These are phyloP conservation scores for Aspergillus coremiiformis DNA, from an alignment of 495 filamentous ascomycete species.

Conservation along the genomic window DNA sequence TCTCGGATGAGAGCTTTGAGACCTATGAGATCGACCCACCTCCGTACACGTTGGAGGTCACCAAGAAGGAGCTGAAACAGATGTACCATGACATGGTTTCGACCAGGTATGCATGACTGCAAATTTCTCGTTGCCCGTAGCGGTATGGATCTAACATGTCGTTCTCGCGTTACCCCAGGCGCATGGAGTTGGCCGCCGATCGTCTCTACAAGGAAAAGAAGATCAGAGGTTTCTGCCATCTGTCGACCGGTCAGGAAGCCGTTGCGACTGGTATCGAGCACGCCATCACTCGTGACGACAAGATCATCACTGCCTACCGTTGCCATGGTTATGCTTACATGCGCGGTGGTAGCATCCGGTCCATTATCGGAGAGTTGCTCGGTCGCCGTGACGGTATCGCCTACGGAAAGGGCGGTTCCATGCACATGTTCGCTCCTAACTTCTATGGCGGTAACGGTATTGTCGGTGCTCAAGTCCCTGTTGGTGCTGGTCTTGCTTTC, in stretches of 20 bases:
- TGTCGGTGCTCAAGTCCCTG: conserved; percentile 96
- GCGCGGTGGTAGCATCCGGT: conserved; percentile 85
- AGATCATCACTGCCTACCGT: conserved; percentile 95
- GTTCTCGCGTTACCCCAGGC: conserved; percentile 43
- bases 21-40: conserved; percentile 98
- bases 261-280: conserved; percentile 97
- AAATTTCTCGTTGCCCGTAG: conserved; percentile 2
- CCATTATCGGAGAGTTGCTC: conserved; percentile 93
- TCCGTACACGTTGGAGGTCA: conserved; percentile 79
- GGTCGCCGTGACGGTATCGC: conserved; percentile 94
- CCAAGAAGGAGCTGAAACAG: conserved; percentile 95
- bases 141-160: conserved; percentile 3
- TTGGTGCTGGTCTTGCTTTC: conserved; percentile 93
- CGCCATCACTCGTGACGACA: conserved; percentile 81
- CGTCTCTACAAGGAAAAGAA: conserved; percentile 99
- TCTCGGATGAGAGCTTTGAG: conserved; percentile 98
- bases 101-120: conserved; percentile 57
- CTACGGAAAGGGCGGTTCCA: conserved; percentile 96
- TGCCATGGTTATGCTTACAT: conserved; percentile 98
- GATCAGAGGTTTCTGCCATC: conserved; percentile 98
- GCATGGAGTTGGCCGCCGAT: conserved; percentile 99
- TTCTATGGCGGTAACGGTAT: conserved; percentile 99
- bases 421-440: conserved; percentile 99
- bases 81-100: conserved; percentile 98
- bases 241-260: conserved; percentile 96